Base-by-base conservation (phyloP, 495 filamentous ascomycete species). In the Aspergillus coremiiformis region DNA sequence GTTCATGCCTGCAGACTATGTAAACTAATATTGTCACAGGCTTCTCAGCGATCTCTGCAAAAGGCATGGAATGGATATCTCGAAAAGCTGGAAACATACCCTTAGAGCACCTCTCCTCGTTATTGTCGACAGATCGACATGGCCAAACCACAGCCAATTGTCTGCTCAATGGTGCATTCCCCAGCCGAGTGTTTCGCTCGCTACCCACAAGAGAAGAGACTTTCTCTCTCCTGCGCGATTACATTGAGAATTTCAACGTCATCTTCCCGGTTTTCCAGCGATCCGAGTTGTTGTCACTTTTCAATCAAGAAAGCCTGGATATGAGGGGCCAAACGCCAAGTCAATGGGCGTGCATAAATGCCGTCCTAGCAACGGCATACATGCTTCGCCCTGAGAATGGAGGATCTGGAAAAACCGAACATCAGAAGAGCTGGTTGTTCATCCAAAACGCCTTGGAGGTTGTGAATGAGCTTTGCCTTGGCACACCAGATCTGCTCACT, bases 361-460 rank as follows among this genome's bases (percentile, higher is more conserved):
- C 49, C 29, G 42, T 61, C 1, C 48, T 61, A 1, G 58, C 54
- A 12, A 39, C 54, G n/a, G 54, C 47, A 3, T 44, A 55, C 43
- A 52, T 54, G 30, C 47, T 57, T 23, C 54, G 54, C 9, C 24
- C 27, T 17, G 50, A 51, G 14, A 27, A 51, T 24, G n/a, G 30
- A 10, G 41, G 11, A 4, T 10, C 29, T 20, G 47, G 37, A 1
- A 51, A 53, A 39, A 15, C 39, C 1, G 54, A 55, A n/a, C 52
- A 52, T 39, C 48, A 57, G 35, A 55, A 49, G 29, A 53, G 58
- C 32, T 52, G 54, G 45, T 39, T 57, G 1, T 61, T 55, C n/a
- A 55, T 61, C 8, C 57, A 61, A 32, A 54, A 54, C 33, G 58
- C 54, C 0, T 20, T 61, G 24, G 44, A 46, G 7, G 49, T 44